Conservation (phyloP, 2,329 filamentous ascomycete genomes). For the Beauveria bassiana region DNA sequence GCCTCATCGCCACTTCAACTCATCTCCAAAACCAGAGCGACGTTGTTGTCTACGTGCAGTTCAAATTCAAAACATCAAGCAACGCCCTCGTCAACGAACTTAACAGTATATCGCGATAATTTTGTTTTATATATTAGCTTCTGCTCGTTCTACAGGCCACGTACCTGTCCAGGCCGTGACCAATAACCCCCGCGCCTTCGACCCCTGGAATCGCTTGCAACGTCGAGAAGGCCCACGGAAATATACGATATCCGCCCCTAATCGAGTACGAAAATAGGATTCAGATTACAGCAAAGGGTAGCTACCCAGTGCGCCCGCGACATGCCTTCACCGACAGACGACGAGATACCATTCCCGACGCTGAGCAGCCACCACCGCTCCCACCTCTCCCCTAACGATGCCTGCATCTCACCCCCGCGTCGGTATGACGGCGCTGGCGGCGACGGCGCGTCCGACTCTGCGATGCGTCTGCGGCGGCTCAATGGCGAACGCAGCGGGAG, state of each 20-base stretch:
- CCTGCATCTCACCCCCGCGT: conserved; percentile 61
- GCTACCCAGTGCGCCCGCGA: background rate
- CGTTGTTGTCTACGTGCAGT: no score
- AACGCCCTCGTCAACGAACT: no score
- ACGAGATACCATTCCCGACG: conserved; percentile 29
- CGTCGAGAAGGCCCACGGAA: background rate
- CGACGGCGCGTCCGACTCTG: conserved; percentile 25
- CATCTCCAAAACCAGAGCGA: no score
- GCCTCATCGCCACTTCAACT: no score
- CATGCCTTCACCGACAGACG: conserved; percentile 32
- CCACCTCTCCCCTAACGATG: conserved; percentile 77
- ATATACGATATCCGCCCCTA: background rate
- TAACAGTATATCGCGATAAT: no score
- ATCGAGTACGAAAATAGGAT: background rate
- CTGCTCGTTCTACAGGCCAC: background rate
- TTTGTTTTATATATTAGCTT: background rate
- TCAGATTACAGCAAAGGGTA: background rate
- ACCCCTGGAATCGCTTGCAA: background rate
- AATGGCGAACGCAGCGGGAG: conserved; percentile 54
- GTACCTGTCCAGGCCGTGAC: background rate
- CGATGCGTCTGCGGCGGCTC: conserved; percentile 34
- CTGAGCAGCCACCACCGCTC: conserved; percentile 38
- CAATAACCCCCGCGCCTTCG: background rate
- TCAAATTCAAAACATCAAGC: no score
- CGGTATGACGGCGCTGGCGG: conserved; percentile 32